Percentiles rank a stretch among this genome's conserved stretches.
Conservation (phyloP, 179 eudicot species). For the Corrigiola litoralis region DNA sequence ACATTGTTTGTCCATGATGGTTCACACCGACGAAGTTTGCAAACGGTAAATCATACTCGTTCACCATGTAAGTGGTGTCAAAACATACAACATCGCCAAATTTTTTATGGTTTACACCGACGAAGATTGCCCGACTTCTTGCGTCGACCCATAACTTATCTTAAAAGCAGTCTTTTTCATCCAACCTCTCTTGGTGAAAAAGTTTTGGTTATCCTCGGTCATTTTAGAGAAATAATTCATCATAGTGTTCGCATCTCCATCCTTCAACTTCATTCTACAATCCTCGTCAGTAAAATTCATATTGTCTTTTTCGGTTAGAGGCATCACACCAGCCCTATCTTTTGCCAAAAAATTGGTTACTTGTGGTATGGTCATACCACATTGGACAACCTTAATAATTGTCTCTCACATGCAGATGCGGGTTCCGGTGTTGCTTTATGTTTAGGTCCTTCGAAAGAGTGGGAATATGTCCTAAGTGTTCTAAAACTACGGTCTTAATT, state of each 20-base stretch:
- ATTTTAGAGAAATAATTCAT: background rate
- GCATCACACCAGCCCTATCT: background rate
- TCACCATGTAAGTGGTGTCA: slow-evolving; percentile 23
- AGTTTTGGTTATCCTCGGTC: background rate
- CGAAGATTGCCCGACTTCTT: slow-evolving; percentile 23
- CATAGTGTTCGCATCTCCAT: background rate
- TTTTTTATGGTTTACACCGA: too few species aligned
- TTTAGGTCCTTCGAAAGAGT: background rate
- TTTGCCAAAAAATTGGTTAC: background rate
- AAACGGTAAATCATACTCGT: slow-evolving; percentile 24
- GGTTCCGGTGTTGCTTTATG: too few species aligned
- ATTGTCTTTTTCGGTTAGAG: too few species aligned
- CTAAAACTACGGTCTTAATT: background rate
- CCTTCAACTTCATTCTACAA: background rate
- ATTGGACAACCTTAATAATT: background rate
- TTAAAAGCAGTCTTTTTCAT: slow-evolving; percentile 20
- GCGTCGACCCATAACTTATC: slow-evolving; percentile 34
- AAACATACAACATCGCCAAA: slow-evolving; percentile 38
- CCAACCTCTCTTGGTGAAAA: background rate
- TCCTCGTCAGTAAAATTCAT: too few species aligned
- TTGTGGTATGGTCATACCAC: background rate
- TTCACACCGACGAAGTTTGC: slow-evolving; percentile 31
- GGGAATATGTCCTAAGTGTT: background rate
- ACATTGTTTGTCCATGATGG: slow-evolving; percentile 26
- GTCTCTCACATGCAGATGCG: background rate